Base-by-base conservation (phyloP, 257 asterid species). In the Misopates orontium region DNA sequence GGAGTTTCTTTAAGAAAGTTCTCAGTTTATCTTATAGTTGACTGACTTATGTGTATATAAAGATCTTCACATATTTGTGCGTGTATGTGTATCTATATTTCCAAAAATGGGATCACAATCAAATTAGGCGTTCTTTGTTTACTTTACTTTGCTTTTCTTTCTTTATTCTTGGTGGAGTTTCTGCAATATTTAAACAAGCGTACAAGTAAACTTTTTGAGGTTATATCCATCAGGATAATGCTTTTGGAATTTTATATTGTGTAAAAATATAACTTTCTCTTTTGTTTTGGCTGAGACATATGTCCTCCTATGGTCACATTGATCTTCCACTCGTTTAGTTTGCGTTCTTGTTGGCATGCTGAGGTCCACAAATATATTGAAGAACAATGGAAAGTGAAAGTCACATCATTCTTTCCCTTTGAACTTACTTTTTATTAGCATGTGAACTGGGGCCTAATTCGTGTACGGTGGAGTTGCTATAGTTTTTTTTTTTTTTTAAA, bases 361-460 rank as follows among this genome's bases (percentile, higher is more conserved):
- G 48, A 18, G 28, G 42, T 23, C 53, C 62, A 54, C 10, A 36
- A 53, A 18, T 16, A 44, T 22, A 54, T 15, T 36, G 55, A 61
- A 23, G 51, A 64, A 64, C 51, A 64, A 25, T 4, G 11, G 13
- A 49, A 66, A 63, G 60, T 8, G 8, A 36, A 59, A 50, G 3
- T 19, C 51, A 49, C 13, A 59, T 53, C 66, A 32, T 56, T 42
- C 24, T 21, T 15, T 47, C 36, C 28, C 53, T 61, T 62, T 25
- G 50, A 47, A 56, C 19, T 36, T 10, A 8, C 36, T 9, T 0
- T 4, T 22, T 13, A 23, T n/a, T 71, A n/a, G 60, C 22, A 48
- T 56, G 55, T 4, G 71, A 42, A 17, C 8, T n/a, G 22, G 18
- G 5, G 52, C 48, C 11, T 21, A 47, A 36, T 68, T 23, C 36